Evolutionary conservation across 331 rosid genomes (phyloP).

Genomic region (Prunus yedoensis): DNA sequence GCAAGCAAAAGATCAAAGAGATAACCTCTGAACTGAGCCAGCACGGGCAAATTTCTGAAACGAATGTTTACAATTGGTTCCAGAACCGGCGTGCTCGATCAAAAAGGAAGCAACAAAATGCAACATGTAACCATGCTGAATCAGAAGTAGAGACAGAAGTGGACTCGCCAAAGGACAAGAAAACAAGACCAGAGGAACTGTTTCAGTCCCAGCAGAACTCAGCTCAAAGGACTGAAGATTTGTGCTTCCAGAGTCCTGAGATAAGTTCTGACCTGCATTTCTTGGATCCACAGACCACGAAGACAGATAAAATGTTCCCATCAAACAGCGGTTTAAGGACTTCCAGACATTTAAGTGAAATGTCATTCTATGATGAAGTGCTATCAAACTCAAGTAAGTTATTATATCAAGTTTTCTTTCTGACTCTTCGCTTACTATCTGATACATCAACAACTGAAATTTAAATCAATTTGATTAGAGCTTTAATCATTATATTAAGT

Average conservation of each 20-base stretch:
- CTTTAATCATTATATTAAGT: too few species aligned
- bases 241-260: slow-evolving; percentile 73
- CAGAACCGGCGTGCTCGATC: slow-evolving; percentile 97
- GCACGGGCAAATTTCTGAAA: slow-evolving; percentile 85
- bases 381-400: slow-evolving; percentile 59
- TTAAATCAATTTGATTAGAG: not conserved
- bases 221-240: slow-evolving; percentile 47
- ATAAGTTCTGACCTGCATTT: slow-evolving; percentile 60
- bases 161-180: slow-evolving; percentile 84
- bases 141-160: slow-evolving; percentile 77
- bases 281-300: slow-evolving; percentile 53
- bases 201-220: slow-evolving; percentile 53
- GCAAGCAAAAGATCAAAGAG: slow-evolving; percentile 91
- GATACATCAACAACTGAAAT: not conserved
- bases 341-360: slow-evolving; percentile 44
- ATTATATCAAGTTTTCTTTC: not conserved
- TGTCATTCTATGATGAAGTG: slow-evolving; percentile 66
- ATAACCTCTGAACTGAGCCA: slow-evolving; percentile 78
- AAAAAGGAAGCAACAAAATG: slow-evolving; percentile 77
- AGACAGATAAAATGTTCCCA: slow-evolving; percentile 50
- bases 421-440: not conserved
- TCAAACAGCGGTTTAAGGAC: slow-evolving; percentile 51
- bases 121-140: slow-evolving; percentile 43
- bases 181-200: slow-evolving; percentile 59
- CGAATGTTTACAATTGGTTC: slow-evolving; percentile 94